Base-by-base conservation (phyloP, 352 stramenopile genomes). In the Phytophthora pini region DNA sequence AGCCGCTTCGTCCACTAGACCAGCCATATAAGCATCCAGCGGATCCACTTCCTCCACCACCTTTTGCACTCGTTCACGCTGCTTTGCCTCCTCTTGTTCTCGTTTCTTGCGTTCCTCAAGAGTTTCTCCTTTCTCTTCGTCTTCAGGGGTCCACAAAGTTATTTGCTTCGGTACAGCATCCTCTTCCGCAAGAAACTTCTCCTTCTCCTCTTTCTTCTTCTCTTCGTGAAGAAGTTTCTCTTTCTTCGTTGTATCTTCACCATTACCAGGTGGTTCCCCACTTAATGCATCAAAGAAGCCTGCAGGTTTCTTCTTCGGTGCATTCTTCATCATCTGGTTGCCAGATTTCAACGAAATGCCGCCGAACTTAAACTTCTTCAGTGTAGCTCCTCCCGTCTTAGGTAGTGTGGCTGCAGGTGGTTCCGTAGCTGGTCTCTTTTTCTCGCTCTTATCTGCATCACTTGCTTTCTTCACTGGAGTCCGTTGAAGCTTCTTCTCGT, bases 11-110 rank as follows among this genome's bases (percentile, higher is more conserved):
- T 94, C 87, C 4, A 90, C 82, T 3, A 96, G 70, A 11, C 87
- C 88, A 39, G 88, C 88, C 88, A 96, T 96, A 62, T 94, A 96
- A 4, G 86, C 88, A 61, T 96, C 88, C 29, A 96, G 51, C 13
- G 88, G 88, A 55, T 96, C 88, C 26, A 93, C 80, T 64, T 94
- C 84, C 47, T 94, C 77, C 5, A 92, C 80, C 5, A 92, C 84
- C 51, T 91, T 76, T 53, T 93, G 81, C 26, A 85, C 80, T 10
- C 82, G 80, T 22, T 92, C 68, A 31, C 80, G 72, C 47, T 92
- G 85, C 9, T 53, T 58, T 8, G 65, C 68, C 24, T 88, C 68
- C 26, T 77, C 52, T 13, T 88, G 54, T 56, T 87, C 70, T 4
- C 81, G 75, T 53, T 84, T 81, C 24, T 75, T 70, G 11, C 74